Evolutionary conservation across 805 yeast species (phyloP), one percentile per base, ranked within the genome.

Genomic region (Clavispora fructus): DNA sequence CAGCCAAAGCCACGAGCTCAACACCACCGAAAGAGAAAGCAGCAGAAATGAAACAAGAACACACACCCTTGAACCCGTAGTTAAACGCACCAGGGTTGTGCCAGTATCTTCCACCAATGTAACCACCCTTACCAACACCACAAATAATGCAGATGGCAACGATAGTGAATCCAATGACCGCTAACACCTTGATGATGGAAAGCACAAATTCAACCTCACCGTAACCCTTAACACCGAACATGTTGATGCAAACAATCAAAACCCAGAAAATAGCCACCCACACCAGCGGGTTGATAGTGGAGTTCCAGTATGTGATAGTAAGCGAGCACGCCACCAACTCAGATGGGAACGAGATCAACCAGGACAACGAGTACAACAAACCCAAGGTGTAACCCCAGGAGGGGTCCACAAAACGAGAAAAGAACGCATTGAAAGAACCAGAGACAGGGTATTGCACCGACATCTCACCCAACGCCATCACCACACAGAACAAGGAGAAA

Each of bases 21-120:
- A 80, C 73, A 60, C 82, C 83, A 57, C 84, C 84, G 49, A 78
- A 78, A 2, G 85, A 74, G 57, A 80, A 80, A 7, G 83, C 81
- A 13, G 83, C 77, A 14, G 76, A 73, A 33, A 80, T 77, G 48
- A 80, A 72, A 31, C 77, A 76, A 23, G 75, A 64, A 45, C 74
- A 71, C 32, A 79, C 71, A 58, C 84, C 84, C 53, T 79, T 78
- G 57, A 79, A 76, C 14, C 78, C 79, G 52, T 77, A 66, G 43
- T 69, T 65, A 51, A 78, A 78, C 7, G 82, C 69, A 47, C 84
- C 84, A 7, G 85, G 84, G 35, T 69, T 52, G 39, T 65, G 65
- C 80, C 82, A 79, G 58, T 75, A 72, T 45, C 56, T 65, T 25
- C 63, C 74, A 14, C 84, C 84, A 49, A 80, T 68, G 49, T 74